Conservation (phyloP, 352 stramenopile species). For the Saprolegnia diclina region DNA sequence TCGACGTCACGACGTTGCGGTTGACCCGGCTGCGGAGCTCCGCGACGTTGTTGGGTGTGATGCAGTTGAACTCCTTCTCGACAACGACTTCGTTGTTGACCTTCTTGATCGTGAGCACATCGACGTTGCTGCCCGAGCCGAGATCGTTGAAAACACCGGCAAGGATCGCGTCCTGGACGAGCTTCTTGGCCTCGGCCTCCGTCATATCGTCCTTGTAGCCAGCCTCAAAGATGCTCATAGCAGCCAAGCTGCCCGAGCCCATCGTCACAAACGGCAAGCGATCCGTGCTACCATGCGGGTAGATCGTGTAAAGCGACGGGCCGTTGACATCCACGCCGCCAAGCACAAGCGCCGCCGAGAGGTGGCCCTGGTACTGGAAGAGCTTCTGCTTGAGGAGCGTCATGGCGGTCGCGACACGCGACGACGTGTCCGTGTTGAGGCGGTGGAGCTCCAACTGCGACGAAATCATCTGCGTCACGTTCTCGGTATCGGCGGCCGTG, state of each 20-base stretch:
- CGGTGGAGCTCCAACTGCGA: conserved; percentile 95
- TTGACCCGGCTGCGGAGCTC: conserved; percentile 84
- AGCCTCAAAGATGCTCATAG: conserved; percentile 96
- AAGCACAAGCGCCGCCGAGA: conserved; percentile 95
- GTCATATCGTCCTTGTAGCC: conserved; percentile 94
- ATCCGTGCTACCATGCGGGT: conserved; percentile 95
- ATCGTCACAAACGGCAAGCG: conserved; percentile 98
- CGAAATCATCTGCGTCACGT: conserved; percentile 75
- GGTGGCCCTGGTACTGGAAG: conserved; percentile 95
- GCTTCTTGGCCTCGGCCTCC: conserved; percentile 92
- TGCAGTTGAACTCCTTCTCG: conserved; percentile 88
- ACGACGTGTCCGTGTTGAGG: conserved; percentile 83
- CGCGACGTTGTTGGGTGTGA: conserved; percentile 90
- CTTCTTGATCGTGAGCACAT: conserved; percentile 94
- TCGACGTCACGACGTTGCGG: conserved; percentile 74
- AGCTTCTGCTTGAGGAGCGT: conserved; percentile 96
- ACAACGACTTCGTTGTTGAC: conserved; percentile 77
- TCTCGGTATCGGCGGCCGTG: conserved; percentile 97
- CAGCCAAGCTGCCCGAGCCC: conserved; percentile 96
- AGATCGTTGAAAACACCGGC: conserved; percentile 99
- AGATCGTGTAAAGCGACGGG: conserved; percentile 97
- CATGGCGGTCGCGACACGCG: conserved; percentile 94
- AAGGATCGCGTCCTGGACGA: conserved; percentile 95
- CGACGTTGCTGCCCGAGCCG: conserved; percentile 94
- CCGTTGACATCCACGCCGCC: conserved; percentile 95